Conservation (phyloP, 148 eudicot species). For the Salicornia ramosissima region DNA sequence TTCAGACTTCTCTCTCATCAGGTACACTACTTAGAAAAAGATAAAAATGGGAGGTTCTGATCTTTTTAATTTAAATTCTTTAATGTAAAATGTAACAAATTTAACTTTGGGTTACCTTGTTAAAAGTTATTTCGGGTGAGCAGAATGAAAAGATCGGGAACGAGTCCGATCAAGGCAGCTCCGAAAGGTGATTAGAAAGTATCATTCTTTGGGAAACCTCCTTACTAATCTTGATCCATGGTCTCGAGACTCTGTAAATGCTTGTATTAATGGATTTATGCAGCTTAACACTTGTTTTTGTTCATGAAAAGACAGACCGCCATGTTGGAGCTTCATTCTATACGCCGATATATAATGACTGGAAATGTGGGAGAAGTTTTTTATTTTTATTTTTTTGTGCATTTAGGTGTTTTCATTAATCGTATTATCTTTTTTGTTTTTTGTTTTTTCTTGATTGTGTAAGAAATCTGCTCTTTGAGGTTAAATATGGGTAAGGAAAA, state of each 20-base stretch:
- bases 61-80: conserved; percentile 27
- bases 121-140: conserved; percentile 24
- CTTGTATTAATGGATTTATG: conserved; percentile 7
- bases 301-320: neutral
- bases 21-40: conserved; percentile 24
- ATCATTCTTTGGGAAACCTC: conserved; percentile 10
- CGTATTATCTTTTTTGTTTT: neutral
- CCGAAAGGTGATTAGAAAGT: conserved; percentile 8
- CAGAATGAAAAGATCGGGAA: conserved; percentile 16
- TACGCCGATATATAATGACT: neutral
- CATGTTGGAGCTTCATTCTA: neutral
- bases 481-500: neutral
- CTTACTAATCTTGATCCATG: conserved; percentile 10
- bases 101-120: conserved; percentile 19
- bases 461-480: too few relatives aligned
- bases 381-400: too few relatives aligned
- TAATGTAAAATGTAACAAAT: conserved; percentile 30
- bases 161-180: conserved; percentile 16
- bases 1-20: conserved; percentile 20
- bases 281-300: conserved; percentile 2
- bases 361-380: neutral
- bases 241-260: conserved; percentile 10
- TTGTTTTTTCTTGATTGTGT: too few relatives aligned
- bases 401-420: neutral
- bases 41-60: conserved; percentile 25